Conservation (phyloP, 1,284 basidiomycete species). For the Neolentinus lepideus region DNA sequence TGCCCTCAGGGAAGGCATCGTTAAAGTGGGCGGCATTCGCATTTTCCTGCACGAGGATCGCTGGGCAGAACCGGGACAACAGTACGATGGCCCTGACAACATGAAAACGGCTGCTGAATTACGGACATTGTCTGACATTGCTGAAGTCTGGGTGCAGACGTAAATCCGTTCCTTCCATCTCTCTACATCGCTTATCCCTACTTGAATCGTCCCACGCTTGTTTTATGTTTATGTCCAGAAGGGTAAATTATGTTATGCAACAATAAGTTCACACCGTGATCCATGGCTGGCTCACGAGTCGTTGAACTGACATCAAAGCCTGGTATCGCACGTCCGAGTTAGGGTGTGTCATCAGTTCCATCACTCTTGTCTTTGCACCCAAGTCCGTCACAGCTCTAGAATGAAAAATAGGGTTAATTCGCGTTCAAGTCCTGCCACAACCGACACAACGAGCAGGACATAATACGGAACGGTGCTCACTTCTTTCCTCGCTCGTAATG, state of each 20-base stretch:
- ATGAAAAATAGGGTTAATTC: slow-evolving; percentile 1
- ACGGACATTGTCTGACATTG: neutral
- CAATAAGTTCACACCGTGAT: neutral
- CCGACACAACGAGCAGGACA: neutral
- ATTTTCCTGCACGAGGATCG: slow-evolving; percentile 51
- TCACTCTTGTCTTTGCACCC: slow-evolving; percentile 84
- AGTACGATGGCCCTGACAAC: neutral
- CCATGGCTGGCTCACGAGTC: slow-evolving; percentile 80
- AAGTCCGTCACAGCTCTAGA: slow-evolving; percentile 72
- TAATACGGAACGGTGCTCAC: slow-evolving; percentile 36
- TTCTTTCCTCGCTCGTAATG: slow-evolving; percentile 87
- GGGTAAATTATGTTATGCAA: neutral
- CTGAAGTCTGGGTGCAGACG: neutral
- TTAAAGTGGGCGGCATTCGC: slow-evolving; percentile 55
- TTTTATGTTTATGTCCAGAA: too few species aligned
- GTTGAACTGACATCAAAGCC: slow-evolving; percentile 80
- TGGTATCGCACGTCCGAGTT: slow-evolving; percentile 90
- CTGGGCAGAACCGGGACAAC: neutral
- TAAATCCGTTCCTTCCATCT: neutral
- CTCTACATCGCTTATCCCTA: too few species aligned
- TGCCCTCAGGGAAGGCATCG: slow-evolving; percentile 47
- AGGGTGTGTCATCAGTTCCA: slow-evolving; percentile 90
- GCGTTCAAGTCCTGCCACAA: neutral
- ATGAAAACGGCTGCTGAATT: neutral
- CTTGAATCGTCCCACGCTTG: too few species aligned